phyloP scores from a whole-genome alignment of 2,329 filamentous ascomycete genomes.

The Nigrospora oryzae region DNA sequence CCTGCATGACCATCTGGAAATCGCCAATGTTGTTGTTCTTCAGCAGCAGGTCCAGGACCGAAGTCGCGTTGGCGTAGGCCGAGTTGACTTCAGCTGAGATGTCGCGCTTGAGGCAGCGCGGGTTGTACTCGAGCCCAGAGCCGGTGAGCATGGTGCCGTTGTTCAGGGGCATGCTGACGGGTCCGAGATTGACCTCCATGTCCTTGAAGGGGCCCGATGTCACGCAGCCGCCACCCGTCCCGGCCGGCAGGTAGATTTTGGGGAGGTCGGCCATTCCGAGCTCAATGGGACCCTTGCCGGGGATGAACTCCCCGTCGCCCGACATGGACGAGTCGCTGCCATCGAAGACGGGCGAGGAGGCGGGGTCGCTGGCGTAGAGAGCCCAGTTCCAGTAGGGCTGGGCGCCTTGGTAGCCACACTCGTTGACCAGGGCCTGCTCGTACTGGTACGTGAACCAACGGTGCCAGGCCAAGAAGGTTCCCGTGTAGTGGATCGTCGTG shows the following conservation, averaged over 20 bases:
- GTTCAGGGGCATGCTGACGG: conserved; percentile 12
- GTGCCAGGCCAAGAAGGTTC: conserved; percentile 14
- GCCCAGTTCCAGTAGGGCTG: conserved; percentile 33
- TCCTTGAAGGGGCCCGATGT: conserved; percentile 29
- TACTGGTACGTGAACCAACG: conserved; percentile 11
- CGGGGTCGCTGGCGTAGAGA: conserved; percentile 17
- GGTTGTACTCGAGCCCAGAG: conserved; percentile 20
- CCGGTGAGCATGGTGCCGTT: conserved; percentile 5
- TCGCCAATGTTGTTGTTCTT: conserved; percentile 15
- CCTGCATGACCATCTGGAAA: conserved; percentile 26
- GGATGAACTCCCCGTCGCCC: conserved; percentile 24
- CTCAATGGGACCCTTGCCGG: conserved; percentile 7
- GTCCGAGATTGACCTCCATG: conserved; percentile 20
- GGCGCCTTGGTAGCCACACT: conserved; percentile 12
- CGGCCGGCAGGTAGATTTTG: conserved; percentile 24
- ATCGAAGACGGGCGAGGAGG: conserved; percentile 36
- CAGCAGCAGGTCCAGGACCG: conserved; percentile 13
- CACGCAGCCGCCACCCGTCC: conserved; percentile 41
- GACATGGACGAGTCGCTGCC: conserved; percentile 34
- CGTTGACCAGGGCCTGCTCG: conserved; percentile 11
- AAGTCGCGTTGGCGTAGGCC: conserved; percentile 14
- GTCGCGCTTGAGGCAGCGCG: conserved; percentile 22
- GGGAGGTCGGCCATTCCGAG: conserved; percentile 2
- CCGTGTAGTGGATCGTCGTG: conserved; percentile 10
- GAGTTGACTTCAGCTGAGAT: conserved; percentile 11